Evolutionary conservation across 306 rosid species (phyloP), one percentile per base, ranked within the genome.

Genomic region (Citrullus amarus): DNA sequence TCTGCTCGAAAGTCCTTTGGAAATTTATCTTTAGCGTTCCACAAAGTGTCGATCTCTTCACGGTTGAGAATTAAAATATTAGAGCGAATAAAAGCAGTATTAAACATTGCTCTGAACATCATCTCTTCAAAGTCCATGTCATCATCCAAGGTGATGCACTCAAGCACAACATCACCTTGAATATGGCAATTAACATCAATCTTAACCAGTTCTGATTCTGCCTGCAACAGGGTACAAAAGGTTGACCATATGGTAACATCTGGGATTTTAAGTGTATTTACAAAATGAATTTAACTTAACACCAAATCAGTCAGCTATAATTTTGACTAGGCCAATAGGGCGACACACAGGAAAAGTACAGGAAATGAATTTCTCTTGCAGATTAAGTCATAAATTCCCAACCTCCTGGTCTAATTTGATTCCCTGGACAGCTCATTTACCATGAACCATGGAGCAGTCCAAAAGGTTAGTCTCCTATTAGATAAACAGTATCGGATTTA

Each of bases 1-100:
- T 94, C 98, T 30, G 92, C 95, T 84, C 92, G 90, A 80, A 95
- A 95, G 67, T 88, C 91, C 84, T 85, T 89, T 59, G 97, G 95
- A 74, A 92, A 92, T 61, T 82, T 86, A 81, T 91, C 93, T 85
- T 82, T 91, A 72, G 81, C 86, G 80, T 92, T 82, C 98, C 98
- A 95, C 86, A 92, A 83, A 62, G 82, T 79, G 76, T 95, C 97
- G 58, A 95, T 79, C 80, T 95, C 98, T 82, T 95, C 97, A 39
- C 91, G 90, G 81, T 88, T 89, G 68, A 95, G 91, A 76, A 95
- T 95, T 86, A 92, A 73, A 68, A 95, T 92, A 81, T 95, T 95
- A 74, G 98, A 95, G 87, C 97, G 89, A 76, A 92, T 94, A 82
- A 95, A 95, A 83, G 97, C 93, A 11, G 98, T 95, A 85, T 95